Base-by-base conservation (phyloP, 2,329 filamentous ascomycete genomes). In the Ceratocystis cacaofunesta region DNA sequence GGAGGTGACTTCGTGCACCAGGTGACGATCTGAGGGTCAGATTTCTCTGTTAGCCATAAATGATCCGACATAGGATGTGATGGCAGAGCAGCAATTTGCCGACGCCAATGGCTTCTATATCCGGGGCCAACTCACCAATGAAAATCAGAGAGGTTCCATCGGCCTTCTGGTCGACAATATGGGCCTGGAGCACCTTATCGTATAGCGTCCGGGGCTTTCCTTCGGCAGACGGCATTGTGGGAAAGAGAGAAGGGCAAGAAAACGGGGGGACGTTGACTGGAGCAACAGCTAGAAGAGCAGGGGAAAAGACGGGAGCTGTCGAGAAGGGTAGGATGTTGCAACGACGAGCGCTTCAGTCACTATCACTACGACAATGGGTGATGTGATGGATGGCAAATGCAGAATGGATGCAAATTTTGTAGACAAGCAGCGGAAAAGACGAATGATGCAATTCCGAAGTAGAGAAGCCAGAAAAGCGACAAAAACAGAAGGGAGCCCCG, bases 1-100 rank as follows among this genome's bases (percentile, higher is more conserved):
- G 72, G 92, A 96, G 71, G 94, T 99, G 75, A 99, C 94, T 81
- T 99, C 94, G 75, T 99, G 94, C 68, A 97, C 92, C 69, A 99
- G 82, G 81, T 99, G 94, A 76, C 94, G 85, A 78, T 95, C 90
- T 92, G 19, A 22, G 22, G 5, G 61, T 66, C 22, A 63, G 19
- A 36, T 36, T 32, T 17, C 7, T 12, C 30, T 6, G 48, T 43
- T 30, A 41, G 50, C 62, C 32, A 28, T 25, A 25, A 22, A 25
- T 48, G 32, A 22, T 28, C 30, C 22, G 41, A 50, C 28, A 63
- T 10, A 60, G 25, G 36, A 10, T 12, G 36, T 12, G 36, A 41
- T 12, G 10, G 36, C 10, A 12, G 10, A 36, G 28, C 28, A 15
- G 15, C n/a, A 28, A 19, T 43, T 32, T 17, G 61, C 55, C 15